A percentile compares a stretch with the other conserved stretches of the same genome.
phyloP scores from a whole-genome alignment of 306 rosid genomes.

The Abrus pulchellus region DNA sequence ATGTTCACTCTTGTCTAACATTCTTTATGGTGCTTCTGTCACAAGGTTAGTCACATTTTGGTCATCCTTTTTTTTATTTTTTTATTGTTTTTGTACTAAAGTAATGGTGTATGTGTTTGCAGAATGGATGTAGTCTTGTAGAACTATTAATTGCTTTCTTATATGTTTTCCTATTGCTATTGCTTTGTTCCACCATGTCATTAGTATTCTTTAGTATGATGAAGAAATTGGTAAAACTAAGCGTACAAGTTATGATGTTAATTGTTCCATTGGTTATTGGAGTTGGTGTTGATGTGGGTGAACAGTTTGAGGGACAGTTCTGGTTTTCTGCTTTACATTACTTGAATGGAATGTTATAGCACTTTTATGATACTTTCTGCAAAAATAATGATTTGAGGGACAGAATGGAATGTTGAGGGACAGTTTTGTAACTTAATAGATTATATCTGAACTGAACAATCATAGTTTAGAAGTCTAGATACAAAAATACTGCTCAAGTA shows the following conservation, averaged over 20 bases:
- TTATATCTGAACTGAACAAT: not conserved
- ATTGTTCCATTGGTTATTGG: conserved; percentile 17
- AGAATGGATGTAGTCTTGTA: not conserved
- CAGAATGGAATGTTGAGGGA: too few species aligned
- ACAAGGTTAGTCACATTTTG: conserved; percentile 65
- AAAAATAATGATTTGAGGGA: too few species aligned
- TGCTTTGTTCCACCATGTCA: not conserved
- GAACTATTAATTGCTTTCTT: not conserved
- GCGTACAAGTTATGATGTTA: not conserved
- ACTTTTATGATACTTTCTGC: conserved; percentile 10
- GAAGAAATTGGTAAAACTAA: not conserved
- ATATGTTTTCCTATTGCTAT: not conserved
- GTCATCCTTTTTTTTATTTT: conserved; percentile 32
- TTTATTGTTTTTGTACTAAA: conserved; percentile 4
- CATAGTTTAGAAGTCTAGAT: not conserved
- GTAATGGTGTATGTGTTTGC: conserved; percentile 31
- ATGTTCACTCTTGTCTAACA: conserved; percentile 78
- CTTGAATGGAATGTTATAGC: conserved; percentile 7
- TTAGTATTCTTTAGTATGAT: conserved; percentile 1
- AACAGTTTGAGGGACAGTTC: not conserved
- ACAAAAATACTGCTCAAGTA: not conserved
- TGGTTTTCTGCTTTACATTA: not conserved
- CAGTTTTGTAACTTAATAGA: not conserved
- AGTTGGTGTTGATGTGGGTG: not conserved
- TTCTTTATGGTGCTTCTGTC: conserved; percentile 64